Evolutionary conservation across 1,284 basidiomycete species (phyloP).

Genomic region (Marasmius oreades): DNA sequence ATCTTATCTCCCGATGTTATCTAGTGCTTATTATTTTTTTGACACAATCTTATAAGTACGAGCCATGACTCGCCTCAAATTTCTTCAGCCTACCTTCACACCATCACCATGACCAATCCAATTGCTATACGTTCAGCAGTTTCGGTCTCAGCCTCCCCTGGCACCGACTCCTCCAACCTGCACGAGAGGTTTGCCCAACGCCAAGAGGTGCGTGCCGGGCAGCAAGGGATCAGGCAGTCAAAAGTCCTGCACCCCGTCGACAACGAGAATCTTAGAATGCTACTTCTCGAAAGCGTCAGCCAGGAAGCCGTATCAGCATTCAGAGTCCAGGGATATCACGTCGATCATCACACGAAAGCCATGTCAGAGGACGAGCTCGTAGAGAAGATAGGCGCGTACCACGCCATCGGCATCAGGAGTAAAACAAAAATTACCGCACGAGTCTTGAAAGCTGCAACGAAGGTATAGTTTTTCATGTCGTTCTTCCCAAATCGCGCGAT

Average conservation of each 20-base stretch:
- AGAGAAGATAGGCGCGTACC: slow-evolving; percentile 83
- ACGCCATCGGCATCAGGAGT: slow-evolving; percentile 94
- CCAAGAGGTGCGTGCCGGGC: slow-evolving; percentile 18
- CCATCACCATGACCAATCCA: slow-evolving; percentile 21
- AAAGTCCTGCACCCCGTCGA: slow-evolving; percentile 75
- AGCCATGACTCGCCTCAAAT: neutral
- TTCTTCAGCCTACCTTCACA: neutral
- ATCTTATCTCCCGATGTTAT: neutral
- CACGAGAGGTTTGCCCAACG: slow-evolving; percentile 41
- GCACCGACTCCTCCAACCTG: slow-evolving; percentile 28
- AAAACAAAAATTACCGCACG: slow-evolving; percentile 95
- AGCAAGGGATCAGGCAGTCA: slow-evolving; percentile 43
- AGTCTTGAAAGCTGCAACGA: slow-evolving; percentile 83
- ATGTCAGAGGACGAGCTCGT: slow-evolving; percentile 93
- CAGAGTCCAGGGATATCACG: slow-evolving; percentile 85
- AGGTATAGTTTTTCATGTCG: slow-evolving; percentile 42
- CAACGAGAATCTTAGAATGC: slow-evolving; percentile 71
- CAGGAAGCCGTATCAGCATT: slow-evolving; percentile 85
- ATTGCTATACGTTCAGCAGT: slow-evolving; percentile 41
- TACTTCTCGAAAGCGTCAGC: slow-evolving; percentile 95
- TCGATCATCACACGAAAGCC: slow-evolving; percentile 87
- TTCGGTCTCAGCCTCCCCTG: slow-evolving; percentile 48
- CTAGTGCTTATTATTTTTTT: neutral
- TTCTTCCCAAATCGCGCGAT: slow-evolving; percentile 7
- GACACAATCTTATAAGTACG: slow-evolving; percentile 11